phyloP scores from a whole-genome alignment of 2,329 filamentous ascomycete species.

The Metarhizium brunneum region DNA sequence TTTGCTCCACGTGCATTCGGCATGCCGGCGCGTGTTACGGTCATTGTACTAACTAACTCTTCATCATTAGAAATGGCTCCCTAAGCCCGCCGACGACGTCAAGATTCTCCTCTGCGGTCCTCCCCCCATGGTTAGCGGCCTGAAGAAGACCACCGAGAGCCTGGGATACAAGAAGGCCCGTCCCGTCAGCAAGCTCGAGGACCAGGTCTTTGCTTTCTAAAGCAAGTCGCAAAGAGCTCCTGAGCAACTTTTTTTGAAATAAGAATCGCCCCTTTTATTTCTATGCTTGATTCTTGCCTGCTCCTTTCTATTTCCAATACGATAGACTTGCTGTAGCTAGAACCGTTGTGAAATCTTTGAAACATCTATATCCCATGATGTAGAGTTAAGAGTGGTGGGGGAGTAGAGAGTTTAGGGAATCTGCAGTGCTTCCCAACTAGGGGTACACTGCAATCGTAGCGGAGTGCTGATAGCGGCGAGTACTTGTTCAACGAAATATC shows the following conservation, averaged over 20 bases:
- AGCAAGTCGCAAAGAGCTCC: neutral
- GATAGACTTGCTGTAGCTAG: neutral
- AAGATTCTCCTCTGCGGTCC: constrained; percentile 94
- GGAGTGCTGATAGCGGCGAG: neutral
- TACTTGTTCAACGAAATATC: too few relatives aligned
- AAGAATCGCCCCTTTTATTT: neutral
- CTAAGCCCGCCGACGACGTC: constrained; percentile 74
- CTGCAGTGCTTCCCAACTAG: neutral
- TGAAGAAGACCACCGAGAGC: constrained; percentile 91
- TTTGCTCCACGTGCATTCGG: constrained; percentile 21
- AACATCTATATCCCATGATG: neutral
- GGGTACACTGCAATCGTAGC: too few relatives aligned
- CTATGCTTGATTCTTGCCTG: neutral
- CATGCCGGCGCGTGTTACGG: neutral
- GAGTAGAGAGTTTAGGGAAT: neutral
- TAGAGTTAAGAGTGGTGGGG: neutral
- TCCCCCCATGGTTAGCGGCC: constrained; percentile 89
- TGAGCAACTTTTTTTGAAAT: neutral
- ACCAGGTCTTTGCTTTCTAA: constrained; percentile 92
- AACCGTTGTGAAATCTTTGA: neutral
- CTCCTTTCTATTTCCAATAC: neutral
- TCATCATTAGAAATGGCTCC: constrained; percentile 55
- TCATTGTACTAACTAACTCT: neutral
- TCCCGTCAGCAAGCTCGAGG: constrained; percentile 93
- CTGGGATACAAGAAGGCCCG: constrained; percentile 88